Percentiles rank a stretch among this genome's conserved stretches.
phyloP scores from a whole-genome alignment of 257 asterid genomes.

The Gardenia jasminoides region DNA sequence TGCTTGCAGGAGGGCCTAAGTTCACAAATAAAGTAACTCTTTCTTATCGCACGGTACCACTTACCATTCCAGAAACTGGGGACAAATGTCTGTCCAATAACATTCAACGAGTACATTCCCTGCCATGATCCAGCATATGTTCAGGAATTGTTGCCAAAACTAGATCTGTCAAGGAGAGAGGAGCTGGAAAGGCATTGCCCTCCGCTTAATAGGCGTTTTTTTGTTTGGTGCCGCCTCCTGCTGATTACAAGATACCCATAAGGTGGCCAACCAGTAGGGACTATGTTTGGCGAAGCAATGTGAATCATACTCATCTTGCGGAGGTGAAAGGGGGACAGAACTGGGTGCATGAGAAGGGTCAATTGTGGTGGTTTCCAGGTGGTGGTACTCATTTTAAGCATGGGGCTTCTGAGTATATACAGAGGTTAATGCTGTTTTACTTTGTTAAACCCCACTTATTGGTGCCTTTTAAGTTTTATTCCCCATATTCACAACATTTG shows the following conservation, averaged over 20 bases:
- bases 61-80: conserved; percentile 69
- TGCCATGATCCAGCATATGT: conserved; percentile 76
- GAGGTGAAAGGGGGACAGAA: conserved; percentile 96
- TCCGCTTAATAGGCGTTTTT: conserved; percentile 62
- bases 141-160: conserved; percentile 58
- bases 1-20: conserved; percentile 37
- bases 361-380: conserved; percentile 96
- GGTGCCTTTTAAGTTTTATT: background rate
- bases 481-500: background rate
- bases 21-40: conserved; percentile 65
- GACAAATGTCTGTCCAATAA: conserved; percentile 70
- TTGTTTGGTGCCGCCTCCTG: conserved; percentile 92
- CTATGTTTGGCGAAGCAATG: conserved; percentile 90
- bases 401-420: conserved; percentile 89
- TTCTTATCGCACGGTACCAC: conserved; percentile 55
- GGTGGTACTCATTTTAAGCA: conserved; percentile 99
- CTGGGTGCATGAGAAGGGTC: conserved; percentile 81
- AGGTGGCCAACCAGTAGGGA: conserved; percentile 91
- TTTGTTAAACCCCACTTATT: background rate
- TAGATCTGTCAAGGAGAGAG: conserved; percentile 71
- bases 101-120: conserved; percentile 76
- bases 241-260: conserved; percentile 80
- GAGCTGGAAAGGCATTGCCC: conserved; percentile 94
- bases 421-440: conserved; percentile 49
- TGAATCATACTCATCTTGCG: conserved; percentile 82